Conservation (phyloP, 2,329 filamentous ascomycete genomes). For the Aspergillus sp. region DNA sequence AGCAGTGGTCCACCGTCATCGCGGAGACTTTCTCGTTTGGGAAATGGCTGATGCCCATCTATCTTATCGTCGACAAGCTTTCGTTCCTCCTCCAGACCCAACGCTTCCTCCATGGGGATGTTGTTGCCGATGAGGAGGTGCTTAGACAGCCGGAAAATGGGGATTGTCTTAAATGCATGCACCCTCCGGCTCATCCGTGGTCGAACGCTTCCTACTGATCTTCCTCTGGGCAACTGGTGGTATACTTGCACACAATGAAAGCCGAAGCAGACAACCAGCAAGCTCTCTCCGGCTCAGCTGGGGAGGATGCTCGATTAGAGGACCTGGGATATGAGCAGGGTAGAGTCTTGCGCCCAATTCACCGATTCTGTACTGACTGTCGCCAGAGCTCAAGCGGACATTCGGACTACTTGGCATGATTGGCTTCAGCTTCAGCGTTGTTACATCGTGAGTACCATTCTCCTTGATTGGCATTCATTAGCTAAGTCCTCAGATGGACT, state of each 20-base stretch:
- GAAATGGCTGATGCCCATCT: constrained; percentile 16
- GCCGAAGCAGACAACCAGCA: constrained; percentile 24
- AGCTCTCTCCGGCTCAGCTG: constrained; percentile 20
- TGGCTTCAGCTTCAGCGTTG: constrained; percentile 58
- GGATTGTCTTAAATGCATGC: background rate
- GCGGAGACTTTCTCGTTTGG: constrained; percentile 27
- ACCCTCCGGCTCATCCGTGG: background rate
- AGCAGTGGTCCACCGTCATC: constrained; percentile 16
- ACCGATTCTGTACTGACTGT: background rate
- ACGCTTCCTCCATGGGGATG: constrained; percentile 6
- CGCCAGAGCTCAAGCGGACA: constrained; percentile 53
- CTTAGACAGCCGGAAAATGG: background rate
- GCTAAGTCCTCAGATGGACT: constrained; percentile 45
- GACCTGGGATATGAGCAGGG: constrained; percentile 41
- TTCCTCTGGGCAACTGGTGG: background rate
- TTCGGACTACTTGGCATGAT: constrained; percentile 58
- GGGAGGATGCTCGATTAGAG: constrained; percentile 36
- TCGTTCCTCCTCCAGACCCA: background rate
- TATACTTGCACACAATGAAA: constrained; percentile 13
- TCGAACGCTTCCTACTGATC: background rate
- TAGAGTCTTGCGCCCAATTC: constrained; percentile 8
- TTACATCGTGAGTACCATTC: constrained; percentile 44
- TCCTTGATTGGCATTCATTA: no score
- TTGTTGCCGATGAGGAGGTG: background rate
- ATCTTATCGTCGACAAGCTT: constrained; percentile 20